Conservation (phyloP, 108 stramenopile genomes). For the Asterionellopsis glacialis region DNA sequence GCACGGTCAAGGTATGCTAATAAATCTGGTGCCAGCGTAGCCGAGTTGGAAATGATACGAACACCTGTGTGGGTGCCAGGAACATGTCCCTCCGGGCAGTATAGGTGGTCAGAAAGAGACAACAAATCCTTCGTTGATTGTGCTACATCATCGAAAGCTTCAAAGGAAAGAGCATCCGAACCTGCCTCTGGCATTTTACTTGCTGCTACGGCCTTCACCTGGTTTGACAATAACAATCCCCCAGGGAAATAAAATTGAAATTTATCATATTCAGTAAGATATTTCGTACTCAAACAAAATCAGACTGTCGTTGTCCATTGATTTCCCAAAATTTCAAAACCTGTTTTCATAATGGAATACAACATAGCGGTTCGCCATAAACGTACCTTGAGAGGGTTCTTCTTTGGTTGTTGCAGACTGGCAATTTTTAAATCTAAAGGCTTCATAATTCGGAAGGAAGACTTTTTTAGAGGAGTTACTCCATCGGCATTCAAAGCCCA, state of each 20-base stretch:
- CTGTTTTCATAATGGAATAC: neutral
- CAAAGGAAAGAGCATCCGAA: conserved; percentile 67
- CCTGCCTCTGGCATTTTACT: conserved; percentile 73
- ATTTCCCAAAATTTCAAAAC: neutral
- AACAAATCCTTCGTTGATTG: conserved; percentile 71
- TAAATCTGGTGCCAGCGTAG: conserved; percentile 51
- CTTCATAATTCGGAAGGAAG: conserved; percentile 85
- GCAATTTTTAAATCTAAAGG: conserved; percentile 80
- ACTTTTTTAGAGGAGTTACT: conserved; percentile 76
- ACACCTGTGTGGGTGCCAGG: conserved; percentile 70
- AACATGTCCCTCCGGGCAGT: conserved; percentile 83
- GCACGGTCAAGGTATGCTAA: conserved; percentile 81
- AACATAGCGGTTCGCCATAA: neutral
- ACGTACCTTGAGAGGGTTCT: conserved; percentile 65
- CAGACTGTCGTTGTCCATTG: neutral
- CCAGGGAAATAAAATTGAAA: conserved; percentile 4
- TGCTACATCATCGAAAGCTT: conserved; percentile 58
- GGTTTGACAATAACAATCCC: neutral
- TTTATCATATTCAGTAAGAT: neutral
- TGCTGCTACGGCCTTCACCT: conserved; percentile 28
- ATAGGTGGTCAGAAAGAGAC: conserved; percentile 54
- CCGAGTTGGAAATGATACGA: conserved; percentile 73
- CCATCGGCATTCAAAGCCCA: conserved; percentile 86
- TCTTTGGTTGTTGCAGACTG: conserved; percentile 47
- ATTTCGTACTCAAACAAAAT: neutral